phyloP scores from a whole-genome alignment of 352 stramenopile genomes.

The Phytopythium ostracodes region DNA sequence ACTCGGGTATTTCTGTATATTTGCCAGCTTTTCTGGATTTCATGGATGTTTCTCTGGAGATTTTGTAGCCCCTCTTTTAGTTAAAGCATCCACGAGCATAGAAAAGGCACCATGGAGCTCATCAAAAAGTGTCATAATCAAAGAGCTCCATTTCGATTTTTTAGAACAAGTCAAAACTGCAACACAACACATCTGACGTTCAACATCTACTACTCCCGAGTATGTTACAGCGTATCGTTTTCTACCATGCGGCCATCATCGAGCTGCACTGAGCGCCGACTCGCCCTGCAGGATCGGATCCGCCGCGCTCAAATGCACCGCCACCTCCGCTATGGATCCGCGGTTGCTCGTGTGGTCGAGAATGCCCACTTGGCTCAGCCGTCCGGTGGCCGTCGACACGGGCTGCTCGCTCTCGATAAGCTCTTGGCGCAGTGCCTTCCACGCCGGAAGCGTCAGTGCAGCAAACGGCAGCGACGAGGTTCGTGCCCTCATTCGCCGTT shows the following conservation, averaged over 20 bases:
- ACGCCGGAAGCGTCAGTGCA: constrained; percentile 11
- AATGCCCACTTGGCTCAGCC: background rate
- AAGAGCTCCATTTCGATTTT: too few relatives aligned
- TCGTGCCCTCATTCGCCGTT: constrained; percentile 10
- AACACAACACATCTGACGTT: too few relatives aligned
- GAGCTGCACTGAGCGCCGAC: background rate
- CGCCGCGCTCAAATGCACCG: background rate
- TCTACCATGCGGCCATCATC: background rate
- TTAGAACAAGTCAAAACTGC: too few relatives aligned
- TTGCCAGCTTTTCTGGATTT: too few relatives aligned
- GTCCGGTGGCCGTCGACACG: constrained; percentile 4
- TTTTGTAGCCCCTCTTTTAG: too few relatives aligned
- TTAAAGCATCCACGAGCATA: too few relatives aligned
- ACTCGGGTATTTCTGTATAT: too few relatives aligned
- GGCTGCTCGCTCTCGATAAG: constrained; percentile 18
- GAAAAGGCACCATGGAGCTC: too few relatives aligned
- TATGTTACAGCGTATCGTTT: too few relatives aligned
- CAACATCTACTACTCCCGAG: too few relatives aligned
- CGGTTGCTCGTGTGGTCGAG: background rate
- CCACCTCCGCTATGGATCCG: background rate
- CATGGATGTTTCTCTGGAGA: too few relatives aligned
- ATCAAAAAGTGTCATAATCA: too few relatives aligned
- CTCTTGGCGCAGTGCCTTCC: constrained; percentile 20
- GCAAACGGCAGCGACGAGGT: constrained; percentile 11
- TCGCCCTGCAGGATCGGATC: background rate